Conservation (phyloP, 2,329 filamentous ascomycete genomes). For the Xylariaceae sp. region DNA sequence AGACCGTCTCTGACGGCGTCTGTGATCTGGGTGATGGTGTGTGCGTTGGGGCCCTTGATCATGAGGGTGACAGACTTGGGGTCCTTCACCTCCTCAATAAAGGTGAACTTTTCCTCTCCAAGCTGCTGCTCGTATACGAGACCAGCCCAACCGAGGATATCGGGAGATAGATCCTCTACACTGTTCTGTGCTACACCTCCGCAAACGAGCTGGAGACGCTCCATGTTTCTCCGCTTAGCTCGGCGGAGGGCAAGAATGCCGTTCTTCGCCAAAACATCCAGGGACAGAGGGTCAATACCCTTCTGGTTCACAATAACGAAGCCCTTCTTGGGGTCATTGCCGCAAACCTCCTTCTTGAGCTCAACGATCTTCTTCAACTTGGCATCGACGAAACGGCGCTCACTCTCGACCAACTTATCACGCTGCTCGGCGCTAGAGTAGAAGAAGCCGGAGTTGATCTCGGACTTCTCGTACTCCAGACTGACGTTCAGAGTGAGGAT, state of each 20-base stretch:
- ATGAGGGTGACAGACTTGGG: slow-evolving; percentile 95
- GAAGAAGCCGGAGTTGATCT: slow-evolving; percentile 99
- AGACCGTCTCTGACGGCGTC: slow-evolving; percentile 94
- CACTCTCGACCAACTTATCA: slow-evolving; percentile 96
- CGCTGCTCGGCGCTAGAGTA: slow-evolving; percentile 96
- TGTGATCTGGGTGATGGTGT: slow-evolving; percentile 95
- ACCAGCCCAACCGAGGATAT: slow-evolving; percentile 91
- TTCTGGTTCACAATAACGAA: slow-evolving; percentile 99
- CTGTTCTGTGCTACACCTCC: slow-evolving; percentile 92
- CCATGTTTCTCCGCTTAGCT: slow-evolving; percentile 98
- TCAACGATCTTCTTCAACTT: slow-evolving; percentile 98
- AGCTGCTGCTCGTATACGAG: slow-evolving; percentile 95
- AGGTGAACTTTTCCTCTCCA: slow-evolving; percentile 98
- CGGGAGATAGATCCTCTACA: slow-evolving; percentile 83
- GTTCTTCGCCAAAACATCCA: slow-evolving; percentile 97
- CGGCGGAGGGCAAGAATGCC: slow-evolving; percentile 90
- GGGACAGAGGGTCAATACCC: slow-evolving; percentile 91
- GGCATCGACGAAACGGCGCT: slow-evolving; percentile 90
- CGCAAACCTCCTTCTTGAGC: slow-evolving; percentile 95
- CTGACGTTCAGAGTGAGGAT: slow-evolving; percentile 95
- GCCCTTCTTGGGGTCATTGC: slow-evolving; percentile 84
- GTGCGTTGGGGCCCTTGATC: slow-evolving; percentile 95
- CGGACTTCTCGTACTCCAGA: slow-evolving; percentile 97
- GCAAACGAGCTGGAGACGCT: slow-evolving; percentile 90
- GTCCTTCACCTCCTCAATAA: slow-evolving; percentile 97